A percentile compares a stretch with the other conserved stretches of the same genome.
Evolutionary conservation across 1,284 basidiomycete species (phyloP).

Genomic region (Fistulina hepatica): DNA sequence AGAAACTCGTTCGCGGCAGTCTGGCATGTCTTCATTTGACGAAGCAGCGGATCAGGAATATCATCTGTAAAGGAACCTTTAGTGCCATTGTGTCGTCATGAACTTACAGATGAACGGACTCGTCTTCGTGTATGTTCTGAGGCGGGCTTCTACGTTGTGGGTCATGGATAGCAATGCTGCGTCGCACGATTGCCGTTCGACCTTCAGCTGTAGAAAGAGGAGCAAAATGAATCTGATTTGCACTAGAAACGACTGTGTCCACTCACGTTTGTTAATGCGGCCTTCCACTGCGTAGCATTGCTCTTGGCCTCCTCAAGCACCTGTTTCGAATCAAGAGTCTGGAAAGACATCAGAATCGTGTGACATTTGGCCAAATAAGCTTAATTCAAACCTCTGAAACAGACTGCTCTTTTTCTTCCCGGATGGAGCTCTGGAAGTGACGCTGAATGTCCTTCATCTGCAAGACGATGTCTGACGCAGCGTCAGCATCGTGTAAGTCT

Average conservation of each 20-base stretch:
- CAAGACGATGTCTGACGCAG: constrained; percentile 60
- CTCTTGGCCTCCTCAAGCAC: no score
- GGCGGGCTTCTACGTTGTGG: constrained; percentile 55
- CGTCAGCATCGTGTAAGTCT: constrained; percentile 67
- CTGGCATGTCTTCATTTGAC: constrained; percentile 80
- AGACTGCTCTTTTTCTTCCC: no score
- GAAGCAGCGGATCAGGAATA: constrained; percentile 68
- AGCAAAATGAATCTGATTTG: no score
- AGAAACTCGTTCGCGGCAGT: constrained; percentile 93
- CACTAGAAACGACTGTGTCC: no score
- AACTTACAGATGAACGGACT: constrained; percentile 31
- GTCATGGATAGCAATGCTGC: constrained; percentile 67
- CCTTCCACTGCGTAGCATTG: no score
- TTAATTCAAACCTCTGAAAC: no score
- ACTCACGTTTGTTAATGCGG: no score
- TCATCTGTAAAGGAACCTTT: constrained; percentile 39
- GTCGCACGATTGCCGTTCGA: constrained; percentile 56
- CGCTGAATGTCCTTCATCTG: constrained; percentile 74
- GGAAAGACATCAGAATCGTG: not conserved
- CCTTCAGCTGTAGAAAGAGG: constrained; percentile 38
- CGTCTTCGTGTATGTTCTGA: constrained; percentile 54
- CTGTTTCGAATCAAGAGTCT: not conserved
- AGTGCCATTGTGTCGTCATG: constrained; percentile 4
- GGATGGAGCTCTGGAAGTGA: constrained; percentile 70
- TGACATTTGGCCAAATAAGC: no score